Evolutionary conservation across 2,329 filamentous ascomycete genomes (phyloP).

Genomic region (Elsinoe australis): DNA sequence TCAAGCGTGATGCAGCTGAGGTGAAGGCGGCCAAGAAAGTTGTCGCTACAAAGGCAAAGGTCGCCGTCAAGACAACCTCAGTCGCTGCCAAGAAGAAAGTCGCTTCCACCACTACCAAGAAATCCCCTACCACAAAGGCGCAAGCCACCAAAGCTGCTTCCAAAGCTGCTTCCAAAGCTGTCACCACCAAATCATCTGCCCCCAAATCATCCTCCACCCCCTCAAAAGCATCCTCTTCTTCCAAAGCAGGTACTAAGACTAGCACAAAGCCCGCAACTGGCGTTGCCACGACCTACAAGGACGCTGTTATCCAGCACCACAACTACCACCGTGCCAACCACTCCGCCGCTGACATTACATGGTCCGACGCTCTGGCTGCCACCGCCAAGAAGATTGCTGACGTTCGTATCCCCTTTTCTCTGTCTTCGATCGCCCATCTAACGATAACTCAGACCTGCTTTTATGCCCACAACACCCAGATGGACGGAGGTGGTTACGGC

Average conservation of each 20-base stretch:
- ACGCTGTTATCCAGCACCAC: slow-evolving; percentile 60
- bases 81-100: slow-evolving; percentile 13
- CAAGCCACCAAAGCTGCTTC: background rate
- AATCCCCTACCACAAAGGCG: too few relatives aligned
- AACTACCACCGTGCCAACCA: slow-evolving; percentile 82
- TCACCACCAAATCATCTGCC: background rate
- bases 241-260: slow-evolving; percentile 17
- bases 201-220: background rate
- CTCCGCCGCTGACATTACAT: slow-evolving; percentile 57
- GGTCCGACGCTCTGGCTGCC: slow-evolving; percentile 55
- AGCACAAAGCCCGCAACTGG: slow-evolving; percentile 15
- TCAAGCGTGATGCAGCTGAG: slow-evolving; percentile 11
- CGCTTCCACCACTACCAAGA: slow-evolving; percentile 11
- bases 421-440: too few relatives aligned
- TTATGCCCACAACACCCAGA: slow-evolving; percentile 65
- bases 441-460: slow-evolving; percentile 58
- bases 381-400: slow-evolving; percentile 57
- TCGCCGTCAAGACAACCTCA: slow-evolving; percentile 1
- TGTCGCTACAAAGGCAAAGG: slow-evolving; percentile 13
- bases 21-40: slow-evolving; percentile 16
- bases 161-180: slow-evolving; percentile 1
- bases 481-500: slow-evolving; percentile 62
- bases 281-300: slow-evolving; percentile 27
- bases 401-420: too few relatives aligned
- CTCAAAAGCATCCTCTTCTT: background rate